Percentiles rank a stretch among this genome's conserved stretches.
These are phyloP conservation scores for Pseudogymnoascus sp. DNA, from an alignment of 2,329 filamentous ascomycete species.

Conservation along the genomic window DNA sequence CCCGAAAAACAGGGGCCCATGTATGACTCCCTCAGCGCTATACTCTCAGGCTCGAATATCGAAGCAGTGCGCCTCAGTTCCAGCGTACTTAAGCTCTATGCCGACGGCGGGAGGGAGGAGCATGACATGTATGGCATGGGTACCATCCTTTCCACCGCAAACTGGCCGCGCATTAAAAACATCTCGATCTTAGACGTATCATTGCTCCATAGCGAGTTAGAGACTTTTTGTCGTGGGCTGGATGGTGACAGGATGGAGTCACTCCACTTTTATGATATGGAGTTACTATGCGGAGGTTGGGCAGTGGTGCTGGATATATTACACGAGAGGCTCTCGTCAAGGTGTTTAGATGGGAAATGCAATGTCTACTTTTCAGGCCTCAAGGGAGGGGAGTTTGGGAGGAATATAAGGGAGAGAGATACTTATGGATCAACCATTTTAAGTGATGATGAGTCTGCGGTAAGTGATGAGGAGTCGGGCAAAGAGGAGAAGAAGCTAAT, in stretches of 20 bases:
- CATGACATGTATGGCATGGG: background rate
- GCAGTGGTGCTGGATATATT: background rate
- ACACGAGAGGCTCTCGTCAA: background rate
- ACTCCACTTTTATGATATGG: background rate
- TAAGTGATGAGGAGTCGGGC: background rate
- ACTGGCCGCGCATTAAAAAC: background rate
- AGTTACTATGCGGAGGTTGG: background rate
- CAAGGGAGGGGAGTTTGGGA: too few relatives aligned
- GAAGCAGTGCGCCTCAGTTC: too few relatives aligned
- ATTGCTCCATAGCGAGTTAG: background rate
- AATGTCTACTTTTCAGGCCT: too few relatives aligned
- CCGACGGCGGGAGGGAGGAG: too few relatives aligned
- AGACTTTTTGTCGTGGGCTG: background rate
- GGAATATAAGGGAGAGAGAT: too few relatives aligned
- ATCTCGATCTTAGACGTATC: background rate
- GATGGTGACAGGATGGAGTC: background rate
- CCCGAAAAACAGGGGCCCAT: too few relatives aligned
- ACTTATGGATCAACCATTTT: too few relatives aligned
- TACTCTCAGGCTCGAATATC: background rate
- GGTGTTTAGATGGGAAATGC: background rate
- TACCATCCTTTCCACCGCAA: background rate
- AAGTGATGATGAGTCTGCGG: too few relatives aligned
- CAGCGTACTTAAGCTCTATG: too few relatives aligned
- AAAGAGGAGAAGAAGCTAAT: background rate
- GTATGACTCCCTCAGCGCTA: background rate